Conservation (phyloP, 805 yeast genomes). For the Kodamaea restingae region DNA sequence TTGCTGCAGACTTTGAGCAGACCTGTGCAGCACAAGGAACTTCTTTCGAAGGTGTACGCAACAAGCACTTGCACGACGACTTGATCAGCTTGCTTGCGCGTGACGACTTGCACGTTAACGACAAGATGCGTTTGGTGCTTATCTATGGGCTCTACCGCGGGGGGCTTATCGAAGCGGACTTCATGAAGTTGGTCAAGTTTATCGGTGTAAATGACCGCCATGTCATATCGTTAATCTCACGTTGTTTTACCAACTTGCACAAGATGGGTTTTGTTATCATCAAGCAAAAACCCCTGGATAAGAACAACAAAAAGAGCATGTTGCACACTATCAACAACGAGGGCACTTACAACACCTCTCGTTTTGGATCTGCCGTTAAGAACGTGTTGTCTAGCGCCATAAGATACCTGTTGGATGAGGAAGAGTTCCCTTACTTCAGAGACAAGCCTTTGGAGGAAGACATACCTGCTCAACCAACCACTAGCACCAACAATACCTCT, state of each 20-base stretch:
- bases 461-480: conserved; percentile 16
- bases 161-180: conserved; percentile 73
- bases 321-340: conserved; percentile 54
- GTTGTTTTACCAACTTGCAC: conserved; percentile 37
- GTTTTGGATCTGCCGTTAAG: conserved; percentile 70
- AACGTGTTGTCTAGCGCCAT: conserved; percentile 51
- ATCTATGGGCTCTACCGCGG: conserved; percentile 78
- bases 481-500: conserved; percentile 28
- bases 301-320: conserved; percentile 46
- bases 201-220: conserved; percentile 43
- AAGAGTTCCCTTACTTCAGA: conserved; percentile 66
- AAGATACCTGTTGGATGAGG: conserved; percentile 50
- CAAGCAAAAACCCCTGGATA: conserved; percentile 36
- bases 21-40: conserved; percentile 69
- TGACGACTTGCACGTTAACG: conserved; percentile 49
- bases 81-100: conserved; percentile 53
- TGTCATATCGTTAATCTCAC: conserved; percentile 56
- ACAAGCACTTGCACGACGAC: conserved; percentile 56
- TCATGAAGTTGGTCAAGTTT: conserved; percentile 60
- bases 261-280: conserved; percentile 56
- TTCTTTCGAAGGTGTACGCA: conserved; percentile 61
- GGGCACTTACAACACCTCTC: conserved; percentile 58
- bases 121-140: conserved; percentile 70
- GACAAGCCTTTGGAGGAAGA: conserved; percentile 64
- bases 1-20: conserved; percentile 81